Conservation (phyloP, 257 asterid genomes). For the Echites panduratus region DNA sequence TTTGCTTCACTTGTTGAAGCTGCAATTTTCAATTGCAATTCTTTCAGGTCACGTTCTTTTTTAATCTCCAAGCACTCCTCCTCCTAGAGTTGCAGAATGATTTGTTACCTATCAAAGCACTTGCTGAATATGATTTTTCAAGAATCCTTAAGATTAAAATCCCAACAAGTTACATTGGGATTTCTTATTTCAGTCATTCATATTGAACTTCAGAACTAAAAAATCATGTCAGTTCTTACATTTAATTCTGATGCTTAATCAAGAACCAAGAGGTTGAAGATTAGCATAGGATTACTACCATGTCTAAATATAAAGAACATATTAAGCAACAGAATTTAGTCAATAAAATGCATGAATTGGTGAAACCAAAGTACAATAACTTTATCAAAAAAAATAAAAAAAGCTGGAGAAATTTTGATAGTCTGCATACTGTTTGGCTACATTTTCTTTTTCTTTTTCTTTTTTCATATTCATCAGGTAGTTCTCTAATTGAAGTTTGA, state of each 20-base stretch:
- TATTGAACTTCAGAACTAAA: neutral
- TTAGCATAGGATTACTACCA: neutral
- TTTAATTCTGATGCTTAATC: neutral
- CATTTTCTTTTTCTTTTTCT: neutral
- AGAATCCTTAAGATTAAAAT: constrained; percentile 7
- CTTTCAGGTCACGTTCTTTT: constrained; percentile 47
- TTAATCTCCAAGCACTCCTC: constrained; percentile 53
- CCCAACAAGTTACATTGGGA: neutral
- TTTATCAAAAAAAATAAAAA: neutral
- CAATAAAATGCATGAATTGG: neutral
- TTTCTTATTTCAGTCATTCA: neutral
- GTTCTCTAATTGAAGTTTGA: neutral
- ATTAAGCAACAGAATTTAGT: neutral
- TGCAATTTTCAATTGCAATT: constrained; percentile 41
- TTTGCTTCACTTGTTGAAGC: constrained; percentile 32
- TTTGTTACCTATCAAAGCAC: constrained; percentile 17
- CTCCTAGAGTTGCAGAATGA: constrained; percentile 51
- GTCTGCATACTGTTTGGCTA: neutral
- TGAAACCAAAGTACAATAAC: neutral
- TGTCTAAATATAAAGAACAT: neutral
- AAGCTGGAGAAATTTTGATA: constrained; percentile 3
- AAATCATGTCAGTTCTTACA: neutral
- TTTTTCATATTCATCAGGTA: neutral
- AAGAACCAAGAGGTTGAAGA: neutral
- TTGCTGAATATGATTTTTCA: constrained; percentile 13